phyloP scores from a whole-genome alignment of 805 yeast species.

The Metschnikowia shivogae region DNA sequence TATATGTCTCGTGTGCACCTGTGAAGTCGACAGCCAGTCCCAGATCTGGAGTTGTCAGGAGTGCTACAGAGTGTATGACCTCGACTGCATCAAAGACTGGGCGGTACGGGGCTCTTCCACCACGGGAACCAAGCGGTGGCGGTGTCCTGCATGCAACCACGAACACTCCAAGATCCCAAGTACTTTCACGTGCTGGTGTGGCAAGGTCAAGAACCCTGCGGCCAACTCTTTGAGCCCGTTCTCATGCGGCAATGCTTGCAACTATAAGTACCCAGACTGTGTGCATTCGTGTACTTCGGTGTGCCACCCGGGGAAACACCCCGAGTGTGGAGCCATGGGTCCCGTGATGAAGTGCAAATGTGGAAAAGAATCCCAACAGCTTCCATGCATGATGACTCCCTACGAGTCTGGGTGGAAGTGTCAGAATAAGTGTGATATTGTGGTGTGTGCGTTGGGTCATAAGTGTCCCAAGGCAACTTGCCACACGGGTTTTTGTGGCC shows the following conservation, averaged over 20 bases:
- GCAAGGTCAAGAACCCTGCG: conserved; percentile 64
- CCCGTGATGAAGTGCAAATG: conserved; percentile 69
- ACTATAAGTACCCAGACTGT: conserved; percentile 50
- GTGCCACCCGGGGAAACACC: conserved; percentile 91
- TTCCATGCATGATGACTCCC: conserved; percentile 72
- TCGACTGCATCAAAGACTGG: conserved; percentile 85
- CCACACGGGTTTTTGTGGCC: conserved; percentile 82
- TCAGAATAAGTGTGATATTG: conserved; percentile 53
- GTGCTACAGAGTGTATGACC: conserved; percentile 82
- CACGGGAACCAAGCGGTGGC: conserved; percentile 59
- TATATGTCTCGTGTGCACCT: conserved; percentile 83
- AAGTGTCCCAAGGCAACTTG: conserved; percentile 53
- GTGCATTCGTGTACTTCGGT: conserved; percentile 68
- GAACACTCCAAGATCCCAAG: conserved; percentile 48
- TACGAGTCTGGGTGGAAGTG: conserved; percentile 68
- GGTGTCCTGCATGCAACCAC: conserved; percentile 79
- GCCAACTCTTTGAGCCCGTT: conserved; percentile 63
- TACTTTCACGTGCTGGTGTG: conserved; percentile 83
- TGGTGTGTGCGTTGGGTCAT: conserved; percentile 65
- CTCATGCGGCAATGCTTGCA: conserved; percentile 85
- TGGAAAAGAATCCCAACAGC: conserved; percentile 61
- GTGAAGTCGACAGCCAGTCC: conserved; percentile 64
- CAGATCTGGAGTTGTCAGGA: conserved; percentile 73
- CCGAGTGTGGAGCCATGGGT: conserved; percentile 73
- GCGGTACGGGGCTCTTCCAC: conserved; percentile 71